phyloP scores from a whole-genome alignment of 2,329 filamentous ascomycete species.

The Hypoxylon sp. region DNA sequence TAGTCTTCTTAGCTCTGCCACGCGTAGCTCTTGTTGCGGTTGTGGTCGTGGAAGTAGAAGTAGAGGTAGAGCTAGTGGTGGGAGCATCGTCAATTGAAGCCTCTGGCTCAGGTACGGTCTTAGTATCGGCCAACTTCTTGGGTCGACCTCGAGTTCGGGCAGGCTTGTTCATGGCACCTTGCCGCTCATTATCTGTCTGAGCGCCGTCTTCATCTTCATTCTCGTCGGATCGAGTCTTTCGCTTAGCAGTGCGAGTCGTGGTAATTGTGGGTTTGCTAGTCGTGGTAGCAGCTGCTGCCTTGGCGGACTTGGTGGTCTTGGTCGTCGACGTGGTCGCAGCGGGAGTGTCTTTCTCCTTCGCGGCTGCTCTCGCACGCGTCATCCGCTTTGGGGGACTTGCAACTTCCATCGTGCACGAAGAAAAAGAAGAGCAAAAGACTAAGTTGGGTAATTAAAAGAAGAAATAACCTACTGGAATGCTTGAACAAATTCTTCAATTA shows the following conservation, averaged over 20 bases:
- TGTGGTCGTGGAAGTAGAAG: neutral
- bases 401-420: constrained; percentile 62
- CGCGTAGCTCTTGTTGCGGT: constrained; percentile 57
- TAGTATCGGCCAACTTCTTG: constrained; percentile 59
- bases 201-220: constrained; percentile 64
- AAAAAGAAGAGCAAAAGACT: constrained; percentile 11
- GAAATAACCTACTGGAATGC: constrained; percentile 33
- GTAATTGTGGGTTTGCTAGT: constrained; percentile 43
- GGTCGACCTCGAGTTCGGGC: constrained; percentile 63
- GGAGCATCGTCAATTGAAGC: constrained; percentile 49
- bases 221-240: constrained; percentile 71
- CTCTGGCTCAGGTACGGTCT: constrained; percentile 49
- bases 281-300: constrained; percentile 53
- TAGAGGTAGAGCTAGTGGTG: constrained; percentile 37
- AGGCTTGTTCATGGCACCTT: constrained; percentile 54
- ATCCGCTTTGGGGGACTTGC: constrained; percentile 72
- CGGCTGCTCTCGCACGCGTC: constrained; percentile 66
- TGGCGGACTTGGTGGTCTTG: constrained; percentile 55
- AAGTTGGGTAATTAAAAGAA: constrained; percentile 14
- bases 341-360: constrained; percentile 57
- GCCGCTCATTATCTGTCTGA: constrained; percentile 50
- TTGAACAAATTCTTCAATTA: constrained; percentile 35
- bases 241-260: constrained; percentile 58
- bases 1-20: constrained; percentile 62
- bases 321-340: constrained; percentile 63